These are phyloP conservation scores for Porcisia hertigi DNA, from an alignment of 208 protist genomes.

Conservation along the genomic window DNA sequence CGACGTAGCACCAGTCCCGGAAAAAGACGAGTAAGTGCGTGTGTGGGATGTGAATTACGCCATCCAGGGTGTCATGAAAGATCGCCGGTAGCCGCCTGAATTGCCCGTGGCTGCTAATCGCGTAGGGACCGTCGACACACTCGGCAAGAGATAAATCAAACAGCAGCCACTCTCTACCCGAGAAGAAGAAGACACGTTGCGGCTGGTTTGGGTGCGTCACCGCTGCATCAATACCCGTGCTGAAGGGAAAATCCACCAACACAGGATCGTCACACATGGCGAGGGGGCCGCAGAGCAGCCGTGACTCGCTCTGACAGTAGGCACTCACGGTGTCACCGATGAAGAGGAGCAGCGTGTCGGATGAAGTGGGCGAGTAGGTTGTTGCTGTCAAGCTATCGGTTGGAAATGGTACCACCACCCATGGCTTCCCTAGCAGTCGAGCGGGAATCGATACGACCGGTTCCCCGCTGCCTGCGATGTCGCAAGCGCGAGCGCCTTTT, in stretches of 20 bases:
- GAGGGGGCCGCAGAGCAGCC: slow-evolving; percentile 41
- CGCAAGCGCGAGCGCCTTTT: neutral
- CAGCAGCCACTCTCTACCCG: slow-evolving; percentile 49
- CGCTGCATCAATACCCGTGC: slow-evolving; percentile 36
- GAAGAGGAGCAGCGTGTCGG: slow-evolving; percentile 24
- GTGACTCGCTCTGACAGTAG: slow-evolving; percentile 26
- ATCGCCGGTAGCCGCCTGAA: slow-evolving; percentile 29
- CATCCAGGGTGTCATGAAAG: slow-evolving; percentile 26
- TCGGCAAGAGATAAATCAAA: slow-evolving; percentile 45
- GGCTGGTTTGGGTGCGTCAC: slow-evolving; percentile 46
- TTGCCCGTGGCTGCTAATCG: slow-evolving; percentile 14
- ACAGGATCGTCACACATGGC: slow-evolving; percentile 20
- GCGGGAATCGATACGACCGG: neutral
- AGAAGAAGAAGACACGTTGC: slow-evolving; percentile 63
- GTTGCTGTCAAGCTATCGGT: neutral
- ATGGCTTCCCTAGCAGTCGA: slow-evolving; percentile 22
- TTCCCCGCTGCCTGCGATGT: neutral
- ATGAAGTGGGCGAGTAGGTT: neutral
- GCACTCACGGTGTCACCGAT: slow-evolving; percentile 26
- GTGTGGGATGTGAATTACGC: slow-evolving; percentile 17
- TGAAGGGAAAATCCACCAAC: slow-evolving; percentile 46
- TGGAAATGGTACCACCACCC: slow-evolving; percentile 19
- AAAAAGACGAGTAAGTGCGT: slow-evolving; percentile 28
- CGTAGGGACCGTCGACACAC: slow-evolving; percentile 27
- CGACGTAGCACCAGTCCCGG: slow-evolving; percentile 23